Evolutionary conservation across 2,329 filamentous ascomycete species (phyloP), one percentile per base, ranked within the genome.

Genomic region (Stromatinia cepivora): DNA sequence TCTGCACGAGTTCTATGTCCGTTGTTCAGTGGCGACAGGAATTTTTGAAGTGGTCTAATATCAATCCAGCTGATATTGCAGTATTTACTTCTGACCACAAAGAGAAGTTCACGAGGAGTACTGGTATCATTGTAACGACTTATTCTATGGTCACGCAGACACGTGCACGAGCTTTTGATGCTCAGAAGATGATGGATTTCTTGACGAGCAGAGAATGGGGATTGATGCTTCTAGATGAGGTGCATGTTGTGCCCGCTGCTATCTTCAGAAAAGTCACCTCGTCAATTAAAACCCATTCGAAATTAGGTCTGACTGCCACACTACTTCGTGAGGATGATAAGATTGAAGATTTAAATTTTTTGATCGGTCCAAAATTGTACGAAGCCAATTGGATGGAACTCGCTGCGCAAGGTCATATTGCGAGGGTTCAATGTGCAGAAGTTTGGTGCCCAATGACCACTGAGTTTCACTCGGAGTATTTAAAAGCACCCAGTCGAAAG

Each of bases 341-440:
- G 82, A 99, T 99, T 78, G 92, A 92, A 36, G 94, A 98, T 83
- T 81, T 99, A 58, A 99, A 99, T 79, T 99, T 98, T 78, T 82
- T 99, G 70, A 98, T 99, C 76, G 95, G 95, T 0, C 95, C 95
- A 0, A 99, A 99, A 80, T 84, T 99, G 0, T 99, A 97, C 78
- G 95, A 99, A 80, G 95, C 95, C 39, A 99, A 99, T 79, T 99
- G 95, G 95, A 97, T 98, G 89, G 95, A 99, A 79, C 86, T 99
- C 53, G 95, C 94, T 1, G 92, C 97, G 77, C 93, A 97, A 80
- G 95, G 95, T 0, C 94, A 97, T 78, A 99, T 99, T 79, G 95
- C 95, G 48, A 91, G 93, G 74, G 95, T 99, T 2, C 95, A 99
- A 80, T 99, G 95, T 79, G 95, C 95, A 20, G 95, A 99, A 80